Evolutionary conservation across 345 rosid genomes (phyloP).

Genomic region (Moricandia moricandioides): DNA sequence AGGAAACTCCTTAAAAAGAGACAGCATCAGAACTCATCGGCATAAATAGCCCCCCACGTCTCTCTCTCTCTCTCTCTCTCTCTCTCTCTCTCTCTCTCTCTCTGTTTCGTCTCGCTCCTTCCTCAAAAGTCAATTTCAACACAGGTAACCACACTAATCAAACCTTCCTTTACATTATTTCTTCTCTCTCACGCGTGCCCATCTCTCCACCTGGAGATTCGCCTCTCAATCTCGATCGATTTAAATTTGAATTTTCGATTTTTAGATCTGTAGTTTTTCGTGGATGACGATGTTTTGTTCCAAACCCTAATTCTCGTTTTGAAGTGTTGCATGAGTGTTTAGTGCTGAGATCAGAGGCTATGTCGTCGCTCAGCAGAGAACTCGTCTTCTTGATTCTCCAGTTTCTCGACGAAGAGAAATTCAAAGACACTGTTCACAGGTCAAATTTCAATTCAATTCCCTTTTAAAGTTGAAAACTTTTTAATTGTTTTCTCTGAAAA

Average conservation of each 20-base stretch:
- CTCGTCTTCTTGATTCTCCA: conserved; percentile 41
- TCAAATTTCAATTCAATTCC: background rate
- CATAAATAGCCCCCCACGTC: conserved; percentile 33
- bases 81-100: conserved; percentile 8
- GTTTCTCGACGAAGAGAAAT: conserved; percentile 42
- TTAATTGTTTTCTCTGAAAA: background rate
- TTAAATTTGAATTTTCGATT: background rate
- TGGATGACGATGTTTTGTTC: too few species aligned
- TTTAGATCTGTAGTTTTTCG: conserved; percentile 27
- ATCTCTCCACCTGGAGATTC: conserved; percentile 15
- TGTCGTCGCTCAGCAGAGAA: conserved; percentile 42
- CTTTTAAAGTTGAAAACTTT: background rate
- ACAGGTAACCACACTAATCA: background rate
- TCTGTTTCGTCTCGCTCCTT: conserved; percentile 20
- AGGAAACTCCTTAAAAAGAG: conserved; percentile 28
- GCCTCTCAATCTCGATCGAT: conserved; percentile 10
- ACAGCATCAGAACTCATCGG: conserved; percentile 18
- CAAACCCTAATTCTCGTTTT: conserved; percentile 25
- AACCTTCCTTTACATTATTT: background rate
- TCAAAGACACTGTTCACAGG: conserved; percentile 43
- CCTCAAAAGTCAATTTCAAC: conserved; percentile 36
- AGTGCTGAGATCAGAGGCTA: conserved; percentile 15
- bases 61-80: conserved; percentile 19
- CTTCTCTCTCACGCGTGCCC: conserved; percentile 19
- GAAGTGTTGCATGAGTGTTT: conserved; percentile 21